phyloP scores from a whole-genome alignment of 164 flowering plant species.

The Annona cherimola region DNA sequence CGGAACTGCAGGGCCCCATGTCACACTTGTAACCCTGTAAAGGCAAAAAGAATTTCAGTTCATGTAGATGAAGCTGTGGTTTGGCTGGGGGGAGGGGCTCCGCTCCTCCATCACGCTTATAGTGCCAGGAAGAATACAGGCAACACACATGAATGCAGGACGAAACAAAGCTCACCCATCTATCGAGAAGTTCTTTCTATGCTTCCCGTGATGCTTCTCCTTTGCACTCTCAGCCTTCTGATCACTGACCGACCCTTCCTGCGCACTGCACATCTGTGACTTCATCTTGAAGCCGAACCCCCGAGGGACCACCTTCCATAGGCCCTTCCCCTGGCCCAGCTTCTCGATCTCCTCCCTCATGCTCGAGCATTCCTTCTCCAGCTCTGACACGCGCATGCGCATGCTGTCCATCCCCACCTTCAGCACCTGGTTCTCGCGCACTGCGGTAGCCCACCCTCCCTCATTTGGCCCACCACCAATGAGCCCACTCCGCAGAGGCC shows the following conservation, averaged over 20 bases:
- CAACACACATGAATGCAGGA: neutral
- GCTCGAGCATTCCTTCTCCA: constrained; percentile 83
- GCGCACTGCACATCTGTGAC: constrained; percentile 94
- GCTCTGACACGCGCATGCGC: constrained; percentile 84
- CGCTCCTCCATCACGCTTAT: neutral
- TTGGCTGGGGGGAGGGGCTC: too few relatives aligned
- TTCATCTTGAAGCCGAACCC: constrained; percentile 71
- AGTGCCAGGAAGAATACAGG: neutral
- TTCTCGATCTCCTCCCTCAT: constrained; percentile 91
- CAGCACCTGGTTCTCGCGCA: constrained; percentile 79
- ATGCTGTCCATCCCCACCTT: constrained; percentile 96
- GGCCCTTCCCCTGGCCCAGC: constrained; percentile 41
- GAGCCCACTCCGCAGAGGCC: constrained; percentile 57
- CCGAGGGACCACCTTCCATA: constrained; percentile 73
- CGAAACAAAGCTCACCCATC: constrained; percentile 16
- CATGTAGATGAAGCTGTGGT: too few relatives aligned
- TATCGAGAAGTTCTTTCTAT: constrained; percentile 32
- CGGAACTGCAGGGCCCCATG: too few relatives aligned
- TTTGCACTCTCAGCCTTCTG: constrained; percentile 53
- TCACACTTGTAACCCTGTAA: too few relatives aligned
- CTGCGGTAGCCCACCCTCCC: constrained; percentile 69
- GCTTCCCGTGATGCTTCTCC: constrained; percentile 44
- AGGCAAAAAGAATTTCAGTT: too few relatives aligned
- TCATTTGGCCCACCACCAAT: constrained; percentile 47
- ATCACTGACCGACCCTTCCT: constrained; percentile 72